phyloP scores from a whole-genome alignment of 495 filamentous ascomycete genomes.

The Tuber borchii region DNA sequence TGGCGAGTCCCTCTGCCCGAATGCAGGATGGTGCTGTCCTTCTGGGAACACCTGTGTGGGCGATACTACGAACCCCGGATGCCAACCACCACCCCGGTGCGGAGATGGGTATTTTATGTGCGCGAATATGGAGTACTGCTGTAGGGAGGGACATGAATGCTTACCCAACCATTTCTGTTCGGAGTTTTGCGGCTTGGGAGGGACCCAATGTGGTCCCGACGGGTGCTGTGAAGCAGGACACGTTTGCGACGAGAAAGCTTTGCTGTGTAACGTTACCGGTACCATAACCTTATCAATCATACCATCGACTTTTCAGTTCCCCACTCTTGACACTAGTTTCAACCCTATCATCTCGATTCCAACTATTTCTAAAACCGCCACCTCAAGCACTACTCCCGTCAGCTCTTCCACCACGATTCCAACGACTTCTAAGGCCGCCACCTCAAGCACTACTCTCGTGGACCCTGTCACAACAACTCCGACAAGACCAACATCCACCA shows the following conservation, averaged over 20 bases:
- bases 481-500: neutral
- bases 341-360: neutral
- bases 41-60: neutral
- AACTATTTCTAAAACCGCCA: neutral
- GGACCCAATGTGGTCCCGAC: slow-evolving; percentile 1
- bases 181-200: neutral
- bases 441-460: neutral
- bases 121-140: slow-evolving; percentile 8
- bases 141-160: slow-evolving; percentile 15
- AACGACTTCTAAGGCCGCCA: neutral
- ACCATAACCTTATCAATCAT: too few species aligned
- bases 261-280: neutral
- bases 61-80: neutral
- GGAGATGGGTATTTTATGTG: slow-evolving; percentile 2
- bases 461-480: neutral
- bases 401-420: neutral
- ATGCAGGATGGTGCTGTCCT: neutral
- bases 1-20: neutral
- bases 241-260: neutral
- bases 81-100: neutral
- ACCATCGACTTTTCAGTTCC: too few species aligned
- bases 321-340: too few species aligned
- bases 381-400: neutral
- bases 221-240: slow-evolving; percentile 16
- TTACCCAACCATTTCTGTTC: slow-evolving; percentile 2